Evolutionary conservation across 805 yeast species (phyloP).

Genomic region (Metschnikowia similis): DNA sequence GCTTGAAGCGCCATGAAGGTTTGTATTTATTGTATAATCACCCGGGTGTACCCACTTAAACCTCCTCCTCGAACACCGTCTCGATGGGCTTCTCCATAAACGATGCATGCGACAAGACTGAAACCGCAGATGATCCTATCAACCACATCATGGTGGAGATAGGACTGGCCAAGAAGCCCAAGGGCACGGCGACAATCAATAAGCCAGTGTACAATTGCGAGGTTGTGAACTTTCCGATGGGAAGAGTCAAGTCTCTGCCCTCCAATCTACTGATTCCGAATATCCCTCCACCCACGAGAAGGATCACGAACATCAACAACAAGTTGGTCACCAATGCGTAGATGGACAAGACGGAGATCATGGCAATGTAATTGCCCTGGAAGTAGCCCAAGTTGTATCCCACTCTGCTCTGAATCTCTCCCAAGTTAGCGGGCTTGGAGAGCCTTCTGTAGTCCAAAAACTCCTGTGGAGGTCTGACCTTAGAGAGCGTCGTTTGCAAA

Average conservation of each 20-base stretch:
- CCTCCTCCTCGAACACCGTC: slow-evolving; percentile 85
- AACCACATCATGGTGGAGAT: slow-evolving; percentile 89
- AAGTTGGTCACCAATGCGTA: slow-evolving; percentile 87
- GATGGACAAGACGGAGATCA: slow-evolving; percentile 67
- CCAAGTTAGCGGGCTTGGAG: slow-evolving; percentile 85
- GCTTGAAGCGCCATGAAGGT: not conserved
- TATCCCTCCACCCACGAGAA: slow-evolving; percentile 68
- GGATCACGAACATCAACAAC: slow-evolving; percentile 76
- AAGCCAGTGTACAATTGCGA: slow-evolving; percentile 83
- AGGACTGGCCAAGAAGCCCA: slow-evolving; percentile 86
- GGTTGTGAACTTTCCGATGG: slow-evolving; percentile 66
- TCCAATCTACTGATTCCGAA: slow-evolving; percentile 72
- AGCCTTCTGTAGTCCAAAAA: slow-evolving; percentile 87
- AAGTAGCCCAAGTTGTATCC: slow-evolving; percentile 82
- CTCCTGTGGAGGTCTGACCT: slow-evolving; percentile 85
- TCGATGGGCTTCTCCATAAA: slow-evolving; percentile 94
- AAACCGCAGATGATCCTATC: slow-evolving; percentile 74
- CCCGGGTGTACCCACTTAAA: slow-evolving; percentile 17
- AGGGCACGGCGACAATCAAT: slow-evolving; percentile 69
- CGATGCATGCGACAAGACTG: slow-evolving; percentile 82
- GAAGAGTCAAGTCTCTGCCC: slow-evolving; percentile 79
- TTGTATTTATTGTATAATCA: slow-evolving; percentile 1
- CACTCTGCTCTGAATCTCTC: slow-evolving; percentile 86
- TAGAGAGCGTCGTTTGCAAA: slow-evolving; percentile 60
- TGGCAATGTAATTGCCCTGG: slow-evolving; percentile 77